A percentile compares a stretch with the other conserved stretches of the same genome.
Conservation (phyloP, 305 asterid species). For the Fraxinus latifolia region DNA sequence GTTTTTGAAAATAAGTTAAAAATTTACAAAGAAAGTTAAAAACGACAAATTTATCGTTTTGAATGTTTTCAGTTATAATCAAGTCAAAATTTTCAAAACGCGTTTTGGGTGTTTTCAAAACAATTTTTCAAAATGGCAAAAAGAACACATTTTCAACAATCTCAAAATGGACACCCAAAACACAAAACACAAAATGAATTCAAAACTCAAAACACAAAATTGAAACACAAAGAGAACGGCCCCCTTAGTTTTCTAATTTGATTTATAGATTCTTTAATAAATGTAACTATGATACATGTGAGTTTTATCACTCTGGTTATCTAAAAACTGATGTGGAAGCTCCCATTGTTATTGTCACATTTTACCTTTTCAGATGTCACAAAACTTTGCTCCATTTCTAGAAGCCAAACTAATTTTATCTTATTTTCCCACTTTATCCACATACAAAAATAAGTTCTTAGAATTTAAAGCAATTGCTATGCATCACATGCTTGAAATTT, state of each 20-base stretch:
- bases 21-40: too few relatives aligned
- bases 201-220: too few relatives aligned
- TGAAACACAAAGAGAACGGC: too few relatives aligned
- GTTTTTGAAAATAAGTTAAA: too few relatives aligned
- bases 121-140: too few relatives aligned
- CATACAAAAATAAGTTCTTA: not conserved
- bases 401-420: not conserved
- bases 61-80: too few relatives aligned
- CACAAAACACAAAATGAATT: too few relatives aligned
- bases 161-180: too few relatives aligned
- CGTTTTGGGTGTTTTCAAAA: too few relatives aligned
- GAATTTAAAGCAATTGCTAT: not conserved
- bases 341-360: constrained; percentile 1
- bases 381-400: not conserved
- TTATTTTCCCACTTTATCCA: not conserved
- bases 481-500: not conserved
- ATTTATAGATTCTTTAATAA: constrained; percentile 1
- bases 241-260: not conserved
- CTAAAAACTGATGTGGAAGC: not conserved
- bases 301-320: not conserved
- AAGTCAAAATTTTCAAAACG: too few relatives aligned
- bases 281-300: not conserved
- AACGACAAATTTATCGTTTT: too few relatives aligned
- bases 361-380: not conserved
- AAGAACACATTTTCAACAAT: too few relatives aligned